phyloP scores from a whole-genome alignment of 306 rosid genomes.

The Cucumis hystrix region DNA sequence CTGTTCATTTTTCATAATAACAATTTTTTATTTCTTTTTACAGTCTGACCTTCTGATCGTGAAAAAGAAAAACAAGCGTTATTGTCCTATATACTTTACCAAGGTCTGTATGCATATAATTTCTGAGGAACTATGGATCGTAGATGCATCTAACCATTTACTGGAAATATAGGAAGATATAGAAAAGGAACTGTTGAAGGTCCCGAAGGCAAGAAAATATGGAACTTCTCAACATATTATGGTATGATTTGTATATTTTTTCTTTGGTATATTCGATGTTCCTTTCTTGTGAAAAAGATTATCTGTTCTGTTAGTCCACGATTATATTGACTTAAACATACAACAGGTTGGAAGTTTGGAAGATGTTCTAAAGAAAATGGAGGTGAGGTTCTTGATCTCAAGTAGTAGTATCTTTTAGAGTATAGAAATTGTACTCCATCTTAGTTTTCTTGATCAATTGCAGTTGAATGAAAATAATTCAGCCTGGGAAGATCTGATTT shows the following conservation, averaged over 20 bases:
- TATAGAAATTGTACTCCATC: not conserved
- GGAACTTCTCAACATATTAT: constrained; percentile 63
- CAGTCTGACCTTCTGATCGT: constrained; percentile 91
- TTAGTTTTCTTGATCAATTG: constrained; percentile 13
- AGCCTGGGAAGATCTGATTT: constrained; percentile 95
- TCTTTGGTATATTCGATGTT: not conserved
- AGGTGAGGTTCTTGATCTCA: constrained; percentile 37
- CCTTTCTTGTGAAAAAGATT: not conserved
- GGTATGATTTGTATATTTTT: constrained; percentile 28
- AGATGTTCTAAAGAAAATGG: constrained; percentile 89
- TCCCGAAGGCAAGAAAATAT: constrained; percentile 52
- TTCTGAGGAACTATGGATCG: not conserved
- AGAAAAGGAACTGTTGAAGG: constrained; percentile 61
- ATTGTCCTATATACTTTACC: constrained; percentile 80
- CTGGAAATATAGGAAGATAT: constrained; percentile 68
- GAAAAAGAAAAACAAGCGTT: constrained; percentile 85
- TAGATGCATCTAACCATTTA: not conserved
- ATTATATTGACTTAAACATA: not conserved
- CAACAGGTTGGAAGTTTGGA: constrained; percentile 85
- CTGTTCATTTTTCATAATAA: not conserved
- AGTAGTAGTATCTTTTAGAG: not conserved
- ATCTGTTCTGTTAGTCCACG: not conserved
- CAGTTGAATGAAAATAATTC: constrained; percentile 64
- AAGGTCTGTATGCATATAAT: constrained; percentile 44
- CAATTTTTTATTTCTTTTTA: constrained; percentile 9